phyloP scores from a whole-genome alignment of 2,329 filamentous ascomycete genomes.

The Stachybotrys chartarum region DNA sequence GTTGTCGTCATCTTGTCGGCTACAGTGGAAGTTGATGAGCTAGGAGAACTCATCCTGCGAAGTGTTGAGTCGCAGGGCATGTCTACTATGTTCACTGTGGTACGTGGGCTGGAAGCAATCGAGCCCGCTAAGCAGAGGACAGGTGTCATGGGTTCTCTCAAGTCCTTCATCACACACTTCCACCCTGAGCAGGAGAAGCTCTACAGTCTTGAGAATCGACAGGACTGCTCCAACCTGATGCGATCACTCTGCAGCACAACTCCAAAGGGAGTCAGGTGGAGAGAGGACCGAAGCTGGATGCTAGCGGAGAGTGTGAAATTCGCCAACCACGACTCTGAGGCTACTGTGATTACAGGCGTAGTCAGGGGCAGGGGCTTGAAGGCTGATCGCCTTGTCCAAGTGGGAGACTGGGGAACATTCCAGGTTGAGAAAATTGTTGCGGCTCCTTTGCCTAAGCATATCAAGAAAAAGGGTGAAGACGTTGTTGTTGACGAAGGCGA shows the following conservation, averaged over 20 bases:
- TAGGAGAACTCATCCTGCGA: constrained; percentile 79
- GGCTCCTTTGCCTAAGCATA: constrained; percentile 57
- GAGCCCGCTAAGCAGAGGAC: constrained; percentile 73
- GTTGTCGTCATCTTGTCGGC: constrained; percentile 81
- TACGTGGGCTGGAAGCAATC: constrained; percentile 70
- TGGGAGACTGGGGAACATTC: constrained; percentile 91
- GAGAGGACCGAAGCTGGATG: constrained; percentile 95
- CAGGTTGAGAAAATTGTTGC: constrained; percentile 85
- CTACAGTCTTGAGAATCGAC: constrained; percentile 77
- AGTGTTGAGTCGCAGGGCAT: constrained; percentile 90
- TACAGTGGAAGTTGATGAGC: constrained; percentile 72
- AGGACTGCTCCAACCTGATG: constrained; percentile 87
- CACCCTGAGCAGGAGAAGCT: constrained; percentile 89
- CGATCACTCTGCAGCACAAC: constrained; percentile 85
- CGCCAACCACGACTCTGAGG: constrained; percentile 50
- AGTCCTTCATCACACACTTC: constrained; percentile 90
- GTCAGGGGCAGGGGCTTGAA: constrained; percentile 83
- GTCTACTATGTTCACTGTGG: constrained; percentile 81
- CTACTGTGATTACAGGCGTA: constrained; percentile 73
- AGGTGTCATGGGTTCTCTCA: constrained; percentile 73
- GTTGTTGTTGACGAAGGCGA: constrained; percentile 52
- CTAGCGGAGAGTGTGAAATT: constrained; percentile 76
- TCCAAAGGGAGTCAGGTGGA: constrained; percentile 91
- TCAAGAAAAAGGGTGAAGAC: constrained; percentile 58
- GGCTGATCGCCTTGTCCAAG: constrained; percentile 79